phyloP scores from a whole-genome alignment of 176 grass and related monocot genomes.

The Elymus sibiricus region DNA sequence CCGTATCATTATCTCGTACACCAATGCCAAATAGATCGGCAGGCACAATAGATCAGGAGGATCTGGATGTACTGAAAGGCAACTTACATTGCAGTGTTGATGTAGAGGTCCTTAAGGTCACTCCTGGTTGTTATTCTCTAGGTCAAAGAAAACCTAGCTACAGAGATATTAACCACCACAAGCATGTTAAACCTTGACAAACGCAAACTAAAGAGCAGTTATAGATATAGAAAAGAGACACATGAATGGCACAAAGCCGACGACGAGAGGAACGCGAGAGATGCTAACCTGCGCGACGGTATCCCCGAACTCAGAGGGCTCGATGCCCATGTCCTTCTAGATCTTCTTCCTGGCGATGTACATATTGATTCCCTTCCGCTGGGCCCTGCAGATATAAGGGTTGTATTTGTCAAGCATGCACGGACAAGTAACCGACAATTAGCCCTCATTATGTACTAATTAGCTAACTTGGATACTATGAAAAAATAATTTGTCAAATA shows the following conservation, averaged over 20 bases:
- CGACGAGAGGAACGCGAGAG: neutral
- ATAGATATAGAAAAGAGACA: neutral
- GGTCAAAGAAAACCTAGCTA: neutral
- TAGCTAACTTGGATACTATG: neutral
- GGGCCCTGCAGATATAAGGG: too few species aligned
- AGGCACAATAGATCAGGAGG: neutral
- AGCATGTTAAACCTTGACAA: neutral
- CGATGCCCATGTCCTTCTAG: constrained; percentile 27
- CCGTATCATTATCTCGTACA: too few species aligned
- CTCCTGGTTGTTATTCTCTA: constrained; percentile 2
- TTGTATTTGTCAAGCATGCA: too few species aligned
- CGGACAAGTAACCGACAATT: neutral
- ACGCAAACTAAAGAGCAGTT: neutral
- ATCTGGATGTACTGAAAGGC: neutral
- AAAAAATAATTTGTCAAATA: constrained; percentile 11
- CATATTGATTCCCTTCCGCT: constrained; percentile 1
- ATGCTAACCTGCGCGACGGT: neutral
- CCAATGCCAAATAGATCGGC: neutral
- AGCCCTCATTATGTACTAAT: neutral
- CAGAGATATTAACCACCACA: neutral
- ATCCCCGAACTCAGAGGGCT: constrained; percentile 29
- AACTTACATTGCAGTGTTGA: neutral
- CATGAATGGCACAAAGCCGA: neutral
- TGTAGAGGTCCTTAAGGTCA: constrained; percentile 1
- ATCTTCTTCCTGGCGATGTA: constrained; percentile 34